Conservation (phyloP, 306 rosid species). For the Psophocarpus tetragonolobus region DNA sequence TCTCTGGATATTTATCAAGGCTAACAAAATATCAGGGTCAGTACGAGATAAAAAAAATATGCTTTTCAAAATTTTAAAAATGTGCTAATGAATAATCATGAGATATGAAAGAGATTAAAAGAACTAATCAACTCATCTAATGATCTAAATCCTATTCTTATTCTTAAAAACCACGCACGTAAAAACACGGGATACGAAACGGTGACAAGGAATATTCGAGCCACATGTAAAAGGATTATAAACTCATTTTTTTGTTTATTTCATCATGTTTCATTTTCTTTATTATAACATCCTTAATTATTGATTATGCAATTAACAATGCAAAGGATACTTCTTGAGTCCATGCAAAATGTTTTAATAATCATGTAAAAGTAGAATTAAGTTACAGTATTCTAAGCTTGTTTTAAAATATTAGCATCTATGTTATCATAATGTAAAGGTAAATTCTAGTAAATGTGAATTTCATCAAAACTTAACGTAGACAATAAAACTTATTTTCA, state of each 20-base stretch:
- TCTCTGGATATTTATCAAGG: constrained; percentile 17
- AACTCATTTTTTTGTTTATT: neutral
- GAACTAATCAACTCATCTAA: neutral
- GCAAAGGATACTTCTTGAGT: neutral
- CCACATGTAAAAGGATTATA: neutral
- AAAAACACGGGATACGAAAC: neutral
- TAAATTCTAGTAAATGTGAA: neutral
- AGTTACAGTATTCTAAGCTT: neutral
- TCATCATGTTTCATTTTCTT: neutral
- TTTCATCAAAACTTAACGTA: neutral
- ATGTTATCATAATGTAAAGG: no score
- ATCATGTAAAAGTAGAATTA: neutral
- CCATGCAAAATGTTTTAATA: constrained; percentile 9
- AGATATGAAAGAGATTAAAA: neutral
- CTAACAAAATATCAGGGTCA: constrained; percentile 8
- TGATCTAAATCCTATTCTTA: neutral
- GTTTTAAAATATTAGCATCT: neutral
- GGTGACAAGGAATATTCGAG: neutral
- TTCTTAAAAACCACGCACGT: neutral
- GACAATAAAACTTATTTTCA: neutral
- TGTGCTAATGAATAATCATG: no score
- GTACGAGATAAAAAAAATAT: constrained; percentile 4
- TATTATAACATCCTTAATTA: neutral
- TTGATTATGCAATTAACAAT: neutral
- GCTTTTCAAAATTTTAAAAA: constrained; percentile 2